Evolutionary conservation across 805 yeast genomes (phyloP), one percentile per base, ranked within the genome.

Genomic region (Pichia thaimueangensis): DNA sequence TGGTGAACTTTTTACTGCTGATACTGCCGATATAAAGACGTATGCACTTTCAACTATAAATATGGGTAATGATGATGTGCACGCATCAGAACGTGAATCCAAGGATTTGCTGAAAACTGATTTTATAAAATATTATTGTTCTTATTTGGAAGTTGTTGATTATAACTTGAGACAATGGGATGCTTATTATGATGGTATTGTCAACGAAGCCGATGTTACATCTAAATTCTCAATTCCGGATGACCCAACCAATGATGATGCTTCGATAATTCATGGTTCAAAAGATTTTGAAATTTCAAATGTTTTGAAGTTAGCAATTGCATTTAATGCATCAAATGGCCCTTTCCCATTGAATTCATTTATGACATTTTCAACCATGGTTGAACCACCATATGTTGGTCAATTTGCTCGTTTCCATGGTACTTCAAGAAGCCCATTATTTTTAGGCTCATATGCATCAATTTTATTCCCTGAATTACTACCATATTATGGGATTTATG

Each of bases 141-240:
- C 76, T 35, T 74, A 80, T 45, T 75, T 86, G 49, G 80, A 75
- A 51, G 71, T 86, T 38, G 77, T 88, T 4, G 71, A 76, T 45
- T 78, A 80, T 41, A 82, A 94, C 0, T 79, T 87, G 54, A 76
- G 72, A 43, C 78, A 93, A 56, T 91, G 97, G 97, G 76, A 80
- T 49, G 85, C 78, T 32, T 86, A 83, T 58, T 61, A 82, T 35
- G 61, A 64, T 16, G 67, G 42, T 16, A 39, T 45, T 11, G 30
- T 25, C 13, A 41, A 51, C 17, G 6, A 6, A 5, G 23, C 38
- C 2, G 23, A 16, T n/a, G 27, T 45, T 5, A 16, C n/a, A 20
- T 22, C 43, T 17, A 19, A 28, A 27, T 43, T 35, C 15, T 5
- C 19, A 15, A 3, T 2, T n/a, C 13, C 29, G 15, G 30, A 82